Evolutionary conservation across 306 rosid genomes (phyloP).

Genomic region (Oemleria cerasiformis): DNA sequence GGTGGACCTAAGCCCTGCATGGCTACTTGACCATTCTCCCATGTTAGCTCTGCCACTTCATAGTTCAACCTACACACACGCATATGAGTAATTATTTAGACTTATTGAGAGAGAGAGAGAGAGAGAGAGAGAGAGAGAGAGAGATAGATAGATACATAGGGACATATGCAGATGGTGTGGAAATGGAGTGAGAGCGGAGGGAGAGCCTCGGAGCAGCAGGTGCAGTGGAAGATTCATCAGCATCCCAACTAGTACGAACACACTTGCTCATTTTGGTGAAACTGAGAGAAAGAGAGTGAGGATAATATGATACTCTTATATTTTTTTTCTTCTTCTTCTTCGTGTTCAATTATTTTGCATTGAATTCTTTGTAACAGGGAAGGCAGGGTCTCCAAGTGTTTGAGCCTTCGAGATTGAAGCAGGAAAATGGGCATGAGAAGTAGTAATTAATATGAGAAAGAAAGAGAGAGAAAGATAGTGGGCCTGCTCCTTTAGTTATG

Average conservation of each 20-base stretch:
- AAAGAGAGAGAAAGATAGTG: background rate
- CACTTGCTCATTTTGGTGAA: constrained; percentile 61
- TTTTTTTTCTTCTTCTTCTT: background rate
- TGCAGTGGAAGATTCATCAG: constrained; percentile 34
- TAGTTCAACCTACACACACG: constrained; percentile 56
- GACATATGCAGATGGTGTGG: constrained; percentile 45
- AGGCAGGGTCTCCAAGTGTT: background rate
- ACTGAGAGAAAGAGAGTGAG: background rate
- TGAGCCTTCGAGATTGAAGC: background rate
- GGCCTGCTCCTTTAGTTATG: background rate
- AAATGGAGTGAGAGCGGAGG: constrained; percentile 48
- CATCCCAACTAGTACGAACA: constrained; percentile 85
- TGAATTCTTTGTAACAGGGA: background rate
- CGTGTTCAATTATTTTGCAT: background rate
- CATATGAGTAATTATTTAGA: background rate
- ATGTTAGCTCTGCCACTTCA: constrained; percentile 83
- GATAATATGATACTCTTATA: too few relatives aligned
- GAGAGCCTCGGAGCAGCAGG: constrained; percentile 26
- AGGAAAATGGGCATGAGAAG: background rate
- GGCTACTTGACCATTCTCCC: constrained; percentile 85
- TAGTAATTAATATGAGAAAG: background rate
- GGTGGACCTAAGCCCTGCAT: constrained; percentile 82
- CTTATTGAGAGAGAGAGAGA: background rate
- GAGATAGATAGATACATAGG: constrained; percentile 40
- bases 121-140: constrained; percentile 14